A percentile compares a stretch with the other conserved stretches of the same genome.
Conservation (phyloP, 2,329 filamentous ascomycete species). For the Alternaria triticina region DNA sequence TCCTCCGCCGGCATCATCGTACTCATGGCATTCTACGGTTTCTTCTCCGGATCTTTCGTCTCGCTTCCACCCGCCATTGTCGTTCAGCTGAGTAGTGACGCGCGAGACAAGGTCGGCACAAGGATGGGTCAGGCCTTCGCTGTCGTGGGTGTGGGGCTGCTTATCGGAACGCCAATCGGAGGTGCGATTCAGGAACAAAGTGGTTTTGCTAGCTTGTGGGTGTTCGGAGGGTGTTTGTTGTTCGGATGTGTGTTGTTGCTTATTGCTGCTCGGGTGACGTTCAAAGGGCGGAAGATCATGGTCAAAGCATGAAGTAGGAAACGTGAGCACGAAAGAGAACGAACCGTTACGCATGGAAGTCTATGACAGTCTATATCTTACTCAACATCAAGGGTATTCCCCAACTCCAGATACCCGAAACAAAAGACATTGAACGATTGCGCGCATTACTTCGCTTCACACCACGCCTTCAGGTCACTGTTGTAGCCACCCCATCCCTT, state of each 20-base stretch:
- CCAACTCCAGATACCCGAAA: not conserved
- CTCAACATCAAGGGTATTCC: not conserved
- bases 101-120: constrained; percentile 56
- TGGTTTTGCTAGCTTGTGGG: constrained; percentile 53
- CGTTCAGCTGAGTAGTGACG: constrained; percentile 52
- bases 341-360: not conserved
- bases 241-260: constrained; percentile 28
- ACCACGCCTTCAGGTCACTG: constrained; percentile 21
- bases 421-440: not conserved
- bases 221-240: constrained; percentile 50
- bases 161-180: constrained; percentile 64
- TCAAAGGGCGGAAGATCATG: constrained; percentile 34
- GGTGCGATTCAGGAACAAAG: constrained; percentile 59
- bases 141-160: constrained; percentile 56
- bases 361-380: not conserved
- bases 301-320: constrained; percentile 27
- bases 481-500: constrained; percentile 20
- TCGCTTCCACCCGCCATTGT: constrained; percentile 55
- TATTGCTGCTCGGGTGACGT: constrained; percentile 24
- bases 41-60: constrained; percentile 58
- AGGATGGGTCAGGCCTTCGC: constrained; percentile 64
- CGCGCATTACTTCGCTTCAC: constrained; percentile 2
- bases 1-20: constrained; percentile 49
- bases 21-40: constrained; percentile 55
- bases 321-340: not conserved